phyloP scores from a whole-genome alignment of 164 flowering plant species.

The Stephania japonica region DNA sequence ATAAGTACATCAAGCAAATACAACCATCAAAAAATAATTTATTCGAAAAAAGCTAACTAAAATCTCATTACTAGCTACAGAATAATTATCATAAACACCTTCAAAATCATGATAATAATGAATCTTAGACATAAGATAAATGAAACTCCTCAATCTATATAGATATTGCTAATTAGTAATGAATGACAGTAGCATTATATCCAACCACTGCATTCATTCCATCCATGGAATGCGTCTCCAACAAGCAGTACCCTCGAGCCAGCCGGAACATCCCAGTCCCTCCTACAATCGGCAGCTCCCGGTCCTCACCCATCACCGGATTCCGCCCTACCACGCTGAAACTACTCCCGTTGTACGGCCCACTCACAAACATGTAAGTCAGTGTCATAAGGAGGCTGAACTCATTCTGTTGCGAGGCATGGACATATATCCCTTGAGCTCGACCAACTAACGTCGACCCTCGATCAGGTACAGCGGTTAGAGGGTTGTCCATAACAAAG shows the following conservation, averaged over 20 bases:
- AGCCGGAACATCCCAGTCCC: conserved; percentile 38
- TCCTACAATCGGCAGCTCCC: conserved; percentile 45
- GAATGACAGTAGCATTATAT: conserved; percentile 27
- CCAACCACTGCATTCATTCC: conserved; percentile 24
- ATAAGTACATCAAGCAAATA: too few relatives aligned
- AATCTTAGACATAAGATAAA: too few relatives aligned
- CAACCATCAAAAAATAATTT: too few relatives aligned
- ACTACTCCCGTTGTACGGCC: conserved; percentile 33
- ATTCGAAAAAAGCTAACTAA: too few relatives aligned
- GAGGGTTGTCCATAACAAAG: conserved; percentile 27
- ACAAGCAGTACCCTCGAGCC: conserved; percentile 34
- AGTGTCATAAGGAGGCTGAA: conserved; percentile 28
- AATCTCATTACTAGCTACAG: too few relatives aligned
- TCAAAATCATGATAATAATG: too few relatives aligned
- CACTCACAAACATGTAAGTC: conserved; percentile 16
- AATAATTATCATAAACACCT: too few relatives aligned
- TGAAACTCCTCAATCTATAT: too few relatives aligned
- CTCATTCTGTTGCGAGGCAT: conserved; percentile 24
- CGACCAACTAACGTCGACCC: conserved; percentile 28
- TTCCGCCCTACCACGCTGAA: conserved; percentile 37
- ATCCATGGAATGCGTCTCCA: conserved; percentile 13
- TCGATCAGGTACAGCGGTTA: conserved; percentile 19
- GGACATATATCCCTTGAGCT: conserved; percentile 32
- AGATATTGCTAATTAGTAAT: conserved; percentile 1
- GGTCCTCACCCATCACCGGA: conserved; percentile 21